Evolutionary conservation across 2,329 filamentous ascomycete genomes (phyloP).

Genomic region (Neofusicoccum kwambonambiense): DNA sequence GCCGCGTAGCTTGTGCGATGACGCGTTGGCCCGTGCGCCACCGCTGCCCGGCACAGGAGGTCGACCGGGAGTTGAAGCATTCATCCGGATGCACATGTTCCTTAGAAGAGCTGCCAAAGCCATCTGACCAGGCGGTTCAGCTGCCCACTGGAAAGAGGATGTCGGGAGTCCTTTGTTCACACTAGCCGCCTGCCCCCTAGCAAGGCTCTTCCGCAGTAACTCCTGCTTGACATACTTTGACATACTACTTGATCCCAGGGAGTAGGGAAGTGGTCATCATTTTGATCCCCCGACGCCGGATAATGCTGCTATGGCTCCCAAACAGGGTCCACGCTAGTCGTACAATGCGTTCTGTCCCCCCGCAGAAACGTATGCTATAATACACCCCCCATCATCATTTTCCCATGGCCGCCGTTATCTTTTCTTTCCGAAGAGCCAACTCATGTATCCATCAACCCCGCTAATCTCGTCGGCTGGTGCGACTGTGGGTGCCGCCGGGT

Average conservation of each 20-base stretch:
- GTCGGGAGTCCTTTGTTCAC: no score
- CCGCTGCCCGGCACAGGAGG: background rate
- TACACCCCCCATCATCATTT: background rate
- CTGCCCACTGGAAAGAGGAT: no score
- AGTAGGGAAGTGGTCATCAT: background rate
- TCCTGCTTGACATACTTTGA: no score
- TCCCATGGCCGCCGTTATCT: background rate
- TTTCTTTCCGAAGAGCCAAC: conserved; percentile 4
- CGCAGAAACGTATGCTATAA: background rate
- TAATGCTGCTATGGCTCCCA: background rate
- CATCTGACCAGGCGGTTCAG: no score
- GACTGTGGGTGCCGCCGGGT: background rate
- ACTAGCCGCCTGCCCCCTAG: no score
- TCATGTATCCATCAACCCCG: conserved; percentile 5
- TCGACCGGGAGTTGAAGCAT: no score
- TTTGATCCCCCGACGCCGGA: background rate
- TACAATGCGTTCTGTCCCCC: background rate
- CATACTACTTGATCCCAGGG: no score
- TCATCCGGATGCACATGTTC: no score
- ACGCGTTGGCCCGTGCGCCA: background rate
- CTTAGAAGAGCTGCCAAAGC: no score
- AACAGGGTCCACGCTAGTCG: background rate
- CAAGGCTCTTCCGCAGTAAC: no score
- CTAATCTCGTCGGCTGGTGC: background rate
- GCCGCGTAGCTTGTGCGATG: background rate